Conservation (phyloP, 352 stramenopile genomes). For the Phytophthora quininea region DNA sequence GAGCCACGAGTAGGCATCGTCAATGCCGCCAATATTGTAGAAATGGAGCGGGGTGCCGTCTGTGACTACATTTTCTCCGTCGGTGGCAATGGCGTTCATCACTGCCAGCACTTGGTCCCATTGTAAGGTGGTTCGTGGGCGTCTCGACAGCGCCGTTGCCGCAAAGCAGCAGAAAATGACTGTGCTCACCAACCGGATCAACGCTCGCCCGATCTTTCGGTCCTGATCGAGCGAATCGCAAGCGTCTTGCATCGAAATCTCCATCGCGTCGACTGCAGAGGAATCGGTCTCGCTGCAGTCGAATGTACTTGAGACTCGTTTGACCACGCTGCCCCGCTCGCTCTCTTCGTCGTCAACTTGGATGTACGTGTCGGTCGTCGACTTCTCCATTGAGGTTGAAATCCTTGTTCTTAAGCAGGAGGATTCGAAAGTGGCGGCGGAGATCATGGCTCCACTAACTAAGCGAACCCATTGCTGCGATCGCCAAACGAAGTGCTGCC, state of each 20-base stretch:
- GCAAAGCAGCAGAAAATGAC: constrained; percentile 3
- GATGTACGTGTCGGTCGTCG: neutral
- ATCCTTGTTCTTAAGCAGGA: neutral
- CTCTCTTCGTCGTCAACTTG: neutral
- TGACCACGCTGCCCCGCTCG: neutral
- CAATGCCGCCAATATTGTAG: constrained; percentile 33
- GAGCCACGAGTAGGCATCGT: constrained; percentile 47
- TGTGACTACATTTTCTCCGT: constrained; percentile 41
- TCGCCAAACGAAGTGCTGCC: too few species aligned
- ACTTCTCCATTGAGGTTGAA: neutral
- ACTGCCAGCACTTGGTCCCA: constrained; percentile 28
- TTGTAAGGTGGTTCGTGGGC: constrained; percentile 1
- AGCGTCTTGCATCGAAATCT: constrained; percentile 3
- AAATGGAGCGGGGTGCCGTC: constrained; percentile 44
- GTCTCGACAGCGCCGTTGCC: neutral
- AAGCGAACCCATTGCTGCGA: too few species aligned
- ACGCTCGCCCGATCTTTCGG: neutral
- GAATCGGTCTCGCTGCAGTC: neutral
- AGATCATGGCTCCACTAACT: too few species aligned
- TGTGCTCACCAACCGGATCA: neutral
- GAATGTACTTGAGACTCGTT: neutral
- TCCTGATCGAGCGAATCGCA: constrained; percentile 1
- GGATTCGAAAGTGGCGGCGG: neutral
- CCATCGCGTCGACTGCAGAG: neutral
- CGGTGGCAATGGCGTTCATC: constrained; percentile 24